Percentiles rank a stretch among this genome's conserved stretches.
Conservation (phyloP, 352 stramenopile species). For the Nothophytophthora sp. region DNA sequence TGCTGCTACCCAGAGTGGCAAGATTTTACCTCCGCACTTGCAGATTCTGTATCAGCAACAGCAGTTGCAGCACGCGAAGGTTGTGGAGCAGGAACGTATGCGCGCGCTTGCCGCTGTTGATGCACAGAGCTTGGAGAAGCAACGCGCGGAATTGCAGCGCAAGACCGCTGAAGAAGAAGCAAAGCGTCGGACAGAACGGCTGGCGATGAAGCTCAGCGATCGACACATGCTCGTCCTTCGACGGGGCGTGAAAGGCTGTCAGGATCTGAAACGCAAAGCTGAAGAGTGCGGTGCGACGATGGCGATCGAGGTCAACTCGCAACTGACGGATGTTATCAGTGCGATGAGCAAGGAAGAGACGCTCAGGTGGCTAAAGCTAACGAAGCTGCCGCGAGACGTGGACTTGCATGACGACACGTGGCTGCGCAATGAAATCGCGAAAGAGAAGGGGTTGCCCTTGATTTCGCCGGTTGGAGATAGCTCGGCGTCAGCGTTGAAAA, state of each 20-base stretch:
- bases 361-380: slow-evolving; percentile 69
- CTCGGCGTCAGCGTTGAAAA: too few species aligned
- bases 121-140: too few species aligned
- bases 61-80: slow-evolving; percentile 5
- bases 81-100: slow-evolving; percentile 4
- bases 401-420: slow-evolving; percentile 70
- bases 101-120: slow-evolving; percentile 4
- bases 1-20: slow-evolving; percentile 5
- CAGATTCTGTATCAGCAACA: slow-evolving; percentile 23
- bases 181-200: slow-evolving; percentile 33
- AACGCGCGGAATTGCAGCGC: slow-evolving; percentile 12
- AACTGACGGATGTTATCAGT: slow-evolving; percentile 81
- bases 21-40: slow-evolving; percentile 28
- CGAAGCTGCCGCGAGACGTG: slow-evolving; percentile 68
- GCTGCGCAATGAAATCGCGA: slow-evolving; percentile 71
- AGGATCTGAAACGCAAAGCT: slow-evolving; percentile 67
- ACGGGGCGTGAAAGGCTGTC: slow-evolving; percentile 65
- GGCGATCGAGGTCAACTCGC: slow-evolving; percentile 76
- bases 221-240: slow-evolving; percentile 70
- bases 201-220: slow-evolving; percentile 53
- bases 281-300: slow-evolving; percentile 61
- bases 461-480: background rate
- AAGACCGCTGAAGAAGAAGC: slow-evolving; percentile 26
- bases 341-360: slow-evolving; percentile 60
- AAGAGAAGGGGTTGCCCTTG: slow-evolving; percentile 40